These are phyloP conservation scores for Fraxinus anomala DNA, from an alignment of 257 asterid species.

Conservation along the genomic window DNA sequence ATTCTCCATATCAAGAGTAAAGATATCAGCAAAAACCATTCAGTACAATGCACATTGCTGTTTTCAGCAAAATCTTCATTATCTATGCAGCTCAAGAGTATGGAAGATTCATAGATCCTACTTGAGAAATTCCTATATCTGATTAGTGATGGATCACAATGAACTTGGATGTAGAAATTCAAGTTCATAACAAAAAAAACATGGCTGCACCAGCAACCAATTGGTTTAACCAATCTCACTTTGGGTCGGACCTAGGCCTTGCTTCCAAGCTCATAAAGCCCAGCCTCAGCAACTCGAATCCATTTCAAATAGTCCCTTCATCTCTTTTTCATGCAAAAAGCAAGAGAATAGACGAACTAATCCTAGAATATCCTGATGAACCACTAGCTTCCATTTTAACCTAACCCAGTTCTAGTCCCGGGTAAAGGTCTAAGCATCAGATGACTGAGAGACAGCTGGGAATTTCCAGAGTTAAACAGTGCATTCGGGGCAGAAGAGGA, in stretches of 20 bases:
- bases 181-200: constrained; percentile 8
- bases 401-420: constrained; percentile 51
- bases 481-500: constrained; percentile 43
- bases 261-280: constrained; percentile 14
- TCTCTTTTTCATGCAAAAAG: constrained; percentile 6
- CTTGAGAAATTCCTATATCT: constrained; percentile 13
- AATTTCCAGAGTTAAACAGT: constrained; percentile 35
- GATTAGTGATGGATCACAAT: constrained; percentile 1
- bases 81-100: constrained; percentile 24
- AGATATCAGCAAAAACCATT: not conserved
- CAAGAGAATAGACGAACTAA: not conserved
- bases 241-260: not conserved
- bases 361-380: constrained; percentile 20
- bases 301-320: constrained; percentile 1
- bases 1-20: not conserved
- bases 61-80: not conserved
- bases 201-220: constrained; percentile 22
- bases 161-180: constrained; percentile 12
- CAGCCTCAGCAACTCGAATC: constrained; percentile 21
- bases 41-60: no score
- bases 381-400: constrained; percentile 25
- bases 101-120: constrained; percentile 17
- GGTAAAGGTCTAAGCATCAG: constrained; percentile 50
- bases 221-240: constrained; percentile 12
- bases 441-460: constrained; percentile 44